Base-by-base conservation (phyloP, 2,329 filamentous ascomycete species). In the Ophiocordyceps camponoti-floridani region DNA sequence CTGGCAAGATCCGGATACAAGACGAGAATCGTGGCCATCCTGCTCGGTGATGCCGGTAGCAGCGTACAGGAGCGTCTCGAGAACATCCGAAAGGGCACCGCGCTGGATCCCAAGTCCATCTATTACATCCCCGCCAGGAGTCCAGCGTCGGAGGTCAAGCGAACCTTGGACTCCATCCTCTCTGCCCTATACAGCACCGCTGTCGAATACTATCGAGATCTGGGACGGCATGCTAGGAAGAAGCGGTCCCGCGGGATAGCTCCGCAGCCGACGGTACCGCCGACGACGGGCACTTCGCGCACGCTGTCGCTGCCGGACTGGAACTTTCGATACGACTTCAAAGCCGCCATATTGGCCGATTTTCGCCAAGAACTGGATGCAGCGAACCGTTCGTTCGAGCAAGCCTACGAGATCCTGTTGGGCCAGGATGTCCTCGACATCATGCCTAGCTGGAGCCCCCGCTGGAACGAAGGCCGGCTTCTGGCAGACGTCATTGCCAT, bases 241-340 rank as follows among this genome's bases (percentile, higher is more conserved):
- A 96, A 96, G 67, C 82, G 84, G 52, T 82, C 83, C 42, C 75
- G 87, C 47, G 82, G 84, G 8, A 70, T 77, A 16, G 78, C 83
- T 13, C 87, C 87, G 11, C 79, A 82, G 42, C 86, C 88, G 3
- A 89, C 86, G 7, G 72, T 85, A 30, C 84, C 87, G 4, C 85
- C 86, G 1, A 89, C 84, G 0, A 79, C 73, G 18, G 85, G 84
- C 27, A 93, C 85, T 1, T 93, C 87, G 1, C 84, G 91, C 54
- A 85, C 83, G 0, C 63, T 95, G n/a, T 84, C 87, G 1, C 68
- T 81, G 10, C 79, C 86, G 40, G 88, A 85, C 4, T 98, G 89
- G 91, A 87, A 86, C 55, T 81, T 93, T 44, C 80, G 89, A 14
- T 95, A 95, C 61, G 89, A 98, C 56, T 87, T 94, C 65, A 98